A percentile compares a stretch with the other conserved stretches of the same genome.
These are phyloP conservation scores for Aspergillus fijiensis DNA, from an alignment of 2,329 filamentous ascomycete species.

Conservation along the genomic window DNA sequence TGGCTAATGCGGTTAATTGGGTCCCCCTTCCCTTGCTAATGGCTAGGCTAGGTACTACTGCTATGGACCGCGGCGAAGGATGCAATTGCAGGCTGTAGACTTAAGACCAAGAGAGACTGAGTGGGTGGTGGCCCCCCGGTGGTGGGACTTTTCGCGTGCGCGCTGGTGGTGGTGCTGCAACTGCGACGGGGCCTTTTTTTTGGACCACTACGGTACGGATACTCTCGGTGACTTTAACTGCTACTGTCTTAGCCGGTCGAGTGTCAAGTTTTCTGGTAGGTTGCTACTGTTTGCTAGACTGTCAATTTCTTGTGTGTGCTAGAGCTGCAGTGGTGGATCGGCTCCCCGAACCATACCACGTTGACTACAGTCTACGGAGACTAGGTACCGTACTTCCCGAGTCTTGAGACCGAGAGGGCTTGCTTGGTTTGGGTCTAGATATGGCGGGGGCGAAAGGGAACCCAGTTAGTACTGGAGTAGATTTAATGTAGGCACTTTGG, in stretches of 20 bases:
- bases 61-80: no score
- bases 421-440: neutral
- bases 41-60: no score
- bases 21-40: neutral
- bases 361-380: no score
- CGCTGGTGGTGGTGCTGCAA: neutral
- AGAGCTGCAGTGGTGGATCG: neutral
- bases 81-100: no score
- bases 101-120: no score
- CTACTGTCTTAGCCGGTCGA: neutral
- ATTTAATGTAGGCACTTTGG: neutral
- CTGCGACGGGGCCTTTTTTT: neutral
- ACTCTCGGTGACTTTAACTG: neutral
- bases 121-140: no score
- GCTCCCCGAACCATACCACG: neutral
- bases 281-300: no score
- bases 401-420: constrained; percentile 4
- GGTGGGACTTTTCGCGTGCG: neutral
- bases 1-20: neutral
- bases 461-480: neutral
- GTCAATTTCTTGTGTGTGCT: no score
- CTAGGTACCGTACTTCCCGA: neutral
- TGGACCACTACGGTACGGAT: no score
- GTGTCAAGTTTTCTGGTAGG: neutral
- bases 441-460: neutral